Conservation (phyloP, 2,329 filamentous ascomycete species). For the Hypomyces rosellus region DNA sequence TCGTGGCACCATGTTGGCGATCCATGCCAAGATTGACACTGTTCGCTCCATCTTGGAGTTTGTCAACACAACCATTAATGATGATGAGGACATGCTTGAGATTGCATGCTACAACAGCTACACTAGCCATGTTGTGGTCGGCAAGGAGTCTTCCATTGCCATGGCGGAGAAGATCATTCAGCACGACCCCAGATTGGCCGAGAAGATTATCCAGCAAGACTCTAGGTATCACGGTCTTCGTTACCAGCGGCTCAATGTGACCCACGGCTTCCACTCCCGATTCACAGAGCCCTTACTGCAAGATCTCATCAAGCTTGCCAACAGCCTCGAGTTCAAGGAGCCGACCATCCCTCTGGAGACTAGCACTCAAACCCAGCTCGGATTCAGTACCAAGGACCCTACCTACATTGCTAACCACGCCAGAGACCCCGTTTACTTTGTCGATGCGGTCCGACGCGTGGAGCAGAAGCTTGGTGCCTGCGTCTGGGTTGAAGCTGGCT, state of each 20-base stretch:
- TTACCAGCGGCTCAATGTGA: slow-evolving; percentile 4
- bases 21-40: slow-evolving; percentile 9
- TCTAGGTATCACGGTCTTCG: background rate
- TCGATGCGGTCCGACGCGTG: slow-evolving; percentile 23
- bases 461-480: slow-evolving; percentile 14
- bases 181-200: no score
- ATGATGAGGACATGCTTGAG: slow-evolving; percentile 5
- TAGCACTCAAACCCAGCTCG: slow-evolving; percentile 13
- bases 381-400: background rate
- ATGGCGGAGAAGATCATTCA: background rate
- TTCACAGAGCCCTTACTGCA: slow-evolving; percentile 10
- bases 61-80: background rate
- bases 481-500: slow-evolving; percentile 30
- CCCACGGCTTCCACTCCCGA: slow-evolving; percentile 12
- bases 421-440: slow-evolving; percentile 28
- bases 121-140: slow-evolving; percentile 24
- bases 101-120: slow-evolving; percentile 30
- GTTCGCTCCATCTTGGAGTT: background rate
- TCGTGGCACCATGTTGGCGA: slow-evolving; percentile 28
- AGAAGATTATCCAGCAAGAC: background rate
- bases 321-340: background rate
- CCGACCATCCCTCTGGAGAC: slow-evolving; percentile 11
- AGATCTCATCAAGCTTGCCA: slow-evolving; percentile 1
- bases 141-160: slow-evolving; percentile 18
- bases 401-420: slow-evolving; percentile 22